Conservation (phyloP, 2,329 filamentous ascomycete species). For the Coniochaeta hoffmannii region DNA sequence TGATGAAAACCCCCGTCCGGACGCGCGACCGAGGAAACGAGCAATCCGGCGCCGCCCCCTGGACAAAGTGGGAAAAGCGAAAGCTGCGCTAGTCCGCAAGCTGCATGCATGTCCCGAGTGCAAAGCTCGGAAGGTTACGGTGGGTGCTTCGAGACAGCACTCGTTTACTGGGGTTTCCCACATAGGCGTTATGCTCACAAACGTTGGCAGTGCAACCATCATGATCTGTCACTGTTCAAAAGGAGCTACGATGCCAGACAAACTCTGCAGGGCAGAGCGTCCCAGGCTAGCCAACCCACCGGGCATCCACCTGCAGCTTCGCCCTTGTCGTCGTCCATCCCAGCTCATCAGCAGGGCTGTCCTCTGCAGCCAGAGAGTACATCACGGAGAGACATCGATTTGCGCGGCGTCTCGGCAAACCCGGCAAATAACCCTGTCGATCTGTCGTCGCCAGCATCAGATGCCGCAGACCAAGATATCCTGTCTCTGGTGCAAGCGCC, state of each 20-base stretch:
- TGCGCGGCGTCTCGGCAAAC: conserved; percentile 5
- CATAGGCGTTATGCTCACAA: too few relatives aligned
- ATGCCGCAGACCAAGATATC: background rate
- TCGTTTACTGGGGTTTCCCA: too few relatives aligned
- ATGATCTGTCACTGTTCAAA: conserved; percentile 10
- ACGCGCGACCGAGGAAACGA: conserved; percentile 2
- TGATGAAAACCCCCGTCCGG: conserved; percentile 1
- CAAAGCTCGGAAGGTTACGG: conserved; percentile 13
- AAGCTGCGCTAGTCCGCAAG: conserved; percentile 15
- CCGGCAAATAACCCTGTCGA: background rate
- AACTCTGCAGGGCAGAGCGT: background rate
- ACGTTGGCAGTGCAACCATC: conserved; percentile 17
- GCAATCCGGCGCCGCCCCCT: conserved; percentile 10
- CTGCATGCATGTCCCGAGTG: conserved; percentile 14
- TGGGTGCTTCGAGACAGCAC: conserved; percentile 4
- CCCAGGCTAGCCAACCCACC: background rate
- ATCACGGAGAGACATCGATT: conserved; percentile 1
- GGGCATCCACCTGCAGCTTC: background rate
- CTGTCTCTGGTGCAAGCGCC: background rate
- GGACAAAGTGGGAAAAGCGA: conserved; percentile 3
- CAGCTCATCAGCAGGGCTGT: background rate
- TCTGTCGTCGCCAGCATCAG: background rate
- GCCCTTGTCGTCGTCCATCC: background rate
- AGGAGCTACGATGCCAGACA: background rate
- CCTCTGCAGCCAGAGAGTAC: background rate